These are phyloP conservation scores for Neurospora cerealis DNA, from an alignment of 495 filamentous ascomycete species.

Conservation along the genomic window DNA sequence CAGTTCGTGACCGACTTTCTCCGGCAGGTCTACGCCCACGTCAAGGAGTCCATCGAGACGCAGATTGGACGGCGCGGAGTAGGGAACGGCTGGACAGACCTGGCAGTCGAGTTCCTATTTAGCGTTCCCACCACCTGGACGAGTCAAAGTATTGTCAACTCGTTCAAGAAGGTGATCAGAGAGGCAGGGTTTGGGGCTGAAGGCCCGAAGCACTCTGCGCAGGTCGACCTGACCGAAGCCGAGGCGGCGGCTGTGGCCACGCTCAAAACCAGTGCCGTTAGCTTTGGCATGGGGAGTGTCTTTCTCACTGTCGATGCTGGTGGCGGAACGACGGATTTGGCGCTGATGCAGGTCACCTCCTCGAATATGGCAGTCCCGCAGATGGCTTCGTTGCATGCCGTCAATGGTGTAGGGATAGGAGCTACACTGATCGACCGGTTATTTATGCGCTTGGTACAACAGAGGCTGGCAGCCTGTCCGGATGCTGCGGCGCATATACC, in stretches of 20 bases:
- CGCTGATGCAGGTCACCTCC: slow-evolving; percentile 26
- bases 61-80: slow-evolving; percentile 23
- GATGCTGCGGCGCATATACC: slow-evolving; percentile 18
- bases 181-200: slow-evolving; percentile 42
- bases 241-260: slow-evolving; percentile 54
- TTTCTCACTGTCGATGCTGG: slow-evolving; percentile 30
- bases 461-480: slow-evolving; percentile 15
- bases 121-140: slow-evolving; percentile 62
- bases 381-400: slow-evolving; percentile 25
- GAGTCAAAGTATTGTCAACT: slow-evolving; percentile 44
- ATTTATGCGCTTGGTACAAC: slow-evolving; percentile 21
- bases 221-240: slow-evolving; percentile 58
- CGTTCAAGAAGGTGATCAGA: slow-evolving; percentile 40
- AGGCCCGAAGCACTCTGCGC: slow-evolving; percentile 33
- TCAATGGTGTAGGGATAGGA: slow-evolving; percentile 29
- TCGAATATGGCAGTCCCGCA: slow-evolving; percentile 17
- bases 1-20: slow-evolving; percentile 47
- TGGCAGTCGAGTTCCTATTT: slow-evolving; percentile 53
- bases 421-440: slow-evolving; percentile 26
- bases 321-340: slow-evolving; percentile 29
- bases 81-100: slow-evolving; percentile 32
- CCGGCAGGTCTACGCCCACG: slow-evolving; percentile 42
- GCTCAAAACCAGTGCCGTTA: slow-evolving; percentile 23
- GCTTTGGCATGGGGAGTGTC: slow-evolving; percentile 19
- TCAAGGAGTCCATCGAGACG: slow-evolving; percentile 37